Evolutionary conservation across 805 yeast genomes (phyloP), one percentile per base, ranked within the genome.

Genomic region (Candida golubevii): DNA sequence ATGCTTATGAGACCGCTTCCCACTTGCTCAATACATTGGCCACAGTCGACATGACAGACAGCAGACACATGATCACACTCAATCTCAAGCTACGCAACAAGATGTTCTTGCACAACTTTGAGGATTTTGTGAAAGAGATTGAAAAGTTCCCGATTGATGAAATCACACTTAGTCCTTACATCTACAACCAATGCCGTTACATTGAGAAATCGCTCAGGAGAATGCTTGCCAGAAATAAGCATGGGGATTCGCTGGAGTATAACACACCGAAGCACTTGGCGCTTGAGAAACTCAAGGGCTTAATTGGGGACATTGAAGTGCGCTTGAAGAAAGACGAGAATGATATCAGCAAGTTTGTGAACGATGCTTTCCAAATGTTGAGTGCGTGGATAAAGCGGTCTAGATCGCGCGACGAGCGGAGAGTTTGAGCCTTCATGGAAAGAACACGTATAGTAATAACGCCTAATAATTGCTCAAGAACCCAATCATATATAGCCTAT

Each of bases 231-330:
- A 18, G 23, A 18, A 18, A 18, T 5, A 18, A 18, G 23, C 23
- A 3, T 18, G 23, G 23, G 23, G 23, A 18, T 18, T 35, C 38
- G 10, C 29, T 29, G 15, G 32, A 26, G 8, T 23, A 6, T 35
- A n/a, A 18, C 8, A 23, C 27, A 10, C 29, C 33, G 26, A 33
- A 33, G 8, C 35, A 33, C n/a, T 26, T 31, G 14, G 50, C 54
- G 3, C 42, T 61, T 26, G 37, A 30, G 8, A 52, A 50, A 36
- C 42, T 67, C 27, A 54, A 56, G 31, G 66, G 65, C 1, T 58
- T 69, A 35, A 62, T 69, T 15, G 72, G 71, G 8, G 72, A 69
- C 53, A 57, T 67, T 7, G 51, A 57, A 4, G 46, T 57, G 12
- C 58, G 72, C n/a, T 44, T 70, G 30, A 52, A 57, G 12, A 58